These are phyloP conservation scores for Alternaria atra DNA, from an alignment of 2,329 filamentous ascomycete genomes.

Conservation along the genomic window DNA sequence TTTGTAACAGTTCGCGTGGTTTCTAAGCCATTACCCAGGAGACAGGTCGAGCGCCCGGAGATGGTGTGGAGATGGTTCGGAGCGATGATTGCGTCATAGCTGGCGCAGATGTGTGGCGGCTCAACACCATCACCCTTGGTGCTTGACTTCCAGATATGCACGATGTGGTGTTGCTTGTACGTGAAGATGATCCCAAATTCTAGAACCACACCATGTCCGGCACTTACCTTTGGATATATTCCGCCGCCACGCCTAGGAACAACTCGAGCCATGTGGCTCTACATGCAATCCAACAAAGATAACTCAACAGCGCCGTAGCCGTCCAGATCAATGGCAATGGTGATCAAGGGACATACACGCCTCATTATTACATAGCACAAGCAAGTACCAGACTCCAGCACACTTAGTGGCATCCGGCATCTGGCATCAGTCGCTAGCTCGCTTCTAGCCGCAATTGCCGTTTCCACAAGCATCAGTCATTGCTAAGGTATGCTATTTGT, in stretches of 20 bases:
- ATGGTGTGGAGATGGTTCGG: constrained; percentile 6
- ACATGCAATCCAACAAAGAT: background rate
- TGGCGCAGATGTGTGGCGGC: too few relatives aligned
- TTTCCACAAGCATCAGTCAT: background rate
- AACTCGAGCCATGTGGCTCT: background rate
- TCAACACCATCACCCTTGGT: background rate
- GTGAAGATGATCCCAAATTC: background rate
- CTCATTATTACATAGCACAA: background rate
- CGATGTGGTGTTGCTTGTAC: background rate
- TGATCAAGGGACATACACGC: background rate
- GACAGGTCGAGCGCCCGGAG: background rate
- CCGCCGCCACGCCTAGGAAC: background rate
- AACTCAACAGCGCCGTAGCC: background rate
- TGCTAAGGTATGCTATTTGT: background rate
- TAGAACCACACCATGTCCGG: background rate
- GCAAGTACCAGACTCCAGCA: background rate
- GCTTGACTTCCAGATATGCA: background rate
- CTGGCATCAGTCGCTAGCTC: background rate
- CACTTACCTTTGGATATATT: background rate
- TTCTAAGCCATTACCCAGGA: background rate
- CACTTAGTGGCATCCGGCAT: background rate
- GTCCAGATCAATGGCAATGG: background rate
- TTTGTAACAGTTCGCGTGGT: constrained; percentile 15
- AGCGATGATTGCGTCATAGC: background rate
- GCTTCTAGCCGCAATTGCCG: background rate